These are phyloP conservation scores for Tolypocladium amazonense DNA, from an alignment of 2,329 filamentous ascomycete genomes.

Conservation along the genomic window DNA sequence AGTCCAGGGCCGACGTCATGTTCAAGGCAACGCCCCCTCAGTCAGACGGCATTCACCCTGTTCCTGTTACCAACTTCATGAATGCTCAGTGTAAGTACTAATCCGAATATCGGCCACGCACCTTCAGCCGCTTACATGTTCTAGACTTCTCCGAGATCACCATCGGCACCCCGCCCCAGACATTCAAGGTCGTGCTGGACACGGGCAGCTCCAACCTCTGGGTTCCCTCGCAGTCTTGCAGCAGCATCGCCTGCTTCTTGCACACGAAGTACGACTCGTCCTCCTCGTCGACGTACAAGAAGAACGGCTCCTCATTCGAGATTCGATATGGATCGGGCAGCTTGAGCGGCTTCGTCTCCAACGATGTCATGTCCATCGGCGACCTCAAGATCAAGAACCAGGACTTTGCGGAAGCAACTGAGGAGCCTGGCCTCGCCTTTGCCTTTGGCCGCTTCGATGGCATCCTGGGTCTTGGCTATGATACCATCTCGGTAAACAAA, in stretches of 20 bases:
- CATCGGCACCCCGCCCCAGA: conserved; percentile 83
- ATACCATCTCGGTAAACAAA: conserved; percentile 93
- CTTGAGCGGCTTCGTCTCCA: conserved; percentile 85
- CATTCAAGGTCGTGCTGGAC: conserved; percentile 97
- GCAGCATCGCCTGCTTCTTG: conserved; percentile 95
- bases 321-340: conserved; percentile 94
- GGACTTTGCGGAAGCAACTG: conserved; percentile 92
- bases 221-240: conserved; percentile 86
- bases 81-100: conserved; percentile 84
- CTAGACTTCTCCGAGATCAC: conserved; percentile 94
- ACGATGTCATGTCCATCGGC: conserved; percentile 78
- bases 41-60: conserved; percentile 58
- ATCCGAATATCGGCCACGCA: background rate
- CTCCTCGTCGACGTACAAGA: conserved; percentile 80
- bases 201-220: conserved; percentile 98
- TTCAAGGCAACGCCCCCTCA: conserved; percentile 66
- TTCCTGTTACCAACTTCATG: conserved; percentile 93
- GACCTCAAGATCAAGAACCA: conserved; percentile 82
- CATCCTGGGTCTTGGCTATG: conserved; percentile 88
- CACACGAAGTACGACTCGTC: conserved; percentile 95
- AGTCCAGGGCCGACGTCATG: conserved; percentile 61
- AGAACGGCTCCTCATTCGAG: conserved; percentile 85
- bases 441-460: conserved; percentile 97
- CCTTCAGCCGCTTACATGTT: background rate
- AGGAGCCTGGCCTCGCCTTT: conserved; percentile 91